Evolutionary conservation across 495 filamentous ascomycete species (phyloP).

Genomic region (Lasiosphaeriaceae sp.): DNA sequence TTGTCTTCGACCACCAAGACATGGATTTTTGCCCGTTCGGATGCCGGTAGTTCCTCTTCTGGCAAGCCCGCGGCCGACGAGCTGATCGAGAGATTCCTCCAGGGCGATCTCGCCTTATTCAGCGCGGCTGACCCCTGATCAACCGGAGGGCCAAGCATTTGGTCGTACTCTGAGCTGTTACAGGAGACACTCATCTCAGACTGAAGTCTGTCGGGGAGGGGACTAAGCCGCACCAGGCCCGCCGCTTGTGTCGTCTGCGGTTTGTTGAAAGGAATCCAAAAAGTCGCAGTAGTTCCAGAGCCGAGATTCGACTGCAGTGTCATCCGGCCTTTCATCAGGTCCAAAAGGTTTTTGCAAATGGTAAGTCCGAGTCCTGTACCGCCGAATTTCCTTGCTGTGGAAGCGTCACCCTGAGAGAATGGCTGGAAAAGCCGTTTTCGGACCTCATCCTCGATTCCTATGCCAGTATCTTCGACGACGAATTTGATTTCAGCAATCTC

Average conservation of each 20-base stretch:
- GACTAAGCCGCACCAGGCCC: slow-evolving; percentile 47
- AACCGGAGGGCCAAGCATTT: slow-evolving; percentile 23
- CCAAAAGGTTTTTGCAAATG: slow-evolving; percentile 73
- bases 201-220: slow-evolving; percentile 57
- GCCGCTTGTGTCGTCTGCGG: slow-evolving; percentile 28
- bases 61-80: slow-evolving; percentile 19
- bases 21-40: slow-evolving; percentile 52
- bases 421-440: slow-evolving; percentile 73
- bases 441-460: slow-evolving; percentile 76
- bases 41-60: slow-evolving; percentile 35
- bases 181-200: slow-evolving; percentile 60
- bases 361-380: slow-evolving; percentile 79
- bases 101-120: slow-evolving; percentile 27
- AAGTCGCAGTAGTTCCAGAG: slow-evolving; percentile 59
- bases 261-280: slow-evolving; percentile 68
- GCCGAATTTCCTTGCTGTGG: slow-evolving; percentile 69
- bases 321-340: slow-evolving; percentile 79
- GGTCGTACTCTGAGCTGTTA: slow-evolving; percentile 49
- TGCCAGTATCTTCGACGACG: slow-evolving; percentile 74
- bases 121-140: slow-evolving; percentile 15
- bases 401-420: slow-evolving; percentile 81
- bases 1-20: slow-evolving; percentile 81
- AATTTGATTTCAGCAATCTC: slow-evolving; percentile 54
- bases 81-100: slow-evolving; percentile 31
- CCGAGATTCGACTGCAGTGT: slow-evolving; percentile 55